phyloP scores from a whole-genome alignment of 352 stramenopile species.

The Peronosclerospora sorghi region DNA sequence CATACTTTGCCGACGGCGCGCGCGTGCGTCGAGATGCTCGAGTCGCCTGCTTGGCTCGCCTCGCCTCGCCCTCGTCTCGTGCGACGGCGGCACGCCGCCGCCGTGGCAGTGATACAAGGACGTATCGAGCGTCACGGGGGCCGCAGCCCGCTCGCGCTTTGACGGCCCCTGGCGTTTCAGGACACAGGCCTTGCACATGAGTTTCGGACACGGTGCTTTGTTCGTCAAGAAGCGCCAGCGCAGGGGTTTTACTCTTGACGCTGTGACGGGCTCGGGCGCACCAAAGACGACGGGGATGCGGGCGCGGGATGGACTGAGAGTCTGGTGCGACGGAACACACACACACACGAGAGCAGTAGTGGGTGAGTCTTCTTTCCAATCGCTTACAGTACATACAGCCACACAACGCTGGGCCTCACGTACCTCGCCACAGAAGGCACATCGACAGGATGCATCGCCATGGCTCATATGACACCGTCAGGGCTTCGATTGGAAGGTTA shows the following conservation, averaged over 20 bases:
- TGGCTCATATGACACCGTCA: background rate
- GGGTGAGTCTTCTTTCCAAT: slow-evolving; percentile 7
- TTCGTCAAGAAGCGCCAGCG: slow-evolving; percentile 18
- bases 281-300: slow-evolving; percentile 9
- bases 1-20: too few species aligned
- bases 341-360: too few species aligned
- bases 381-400: background rate
- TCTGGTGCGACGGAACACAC: too few species aligned
- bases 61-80: too few species aligned
- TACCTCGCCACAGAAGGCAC: slow-evolving; percentile 17
- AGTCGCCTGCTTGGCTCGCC: too few species aligned
- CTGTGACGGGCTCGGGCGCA: slow-evolving; percentile 1
- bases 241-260: slow-evolving; percentile 14
- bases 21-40: too few species aligned
- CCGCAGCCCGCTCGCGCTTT: background rate
- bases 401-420: background rate
- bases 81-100: too few species aligned
- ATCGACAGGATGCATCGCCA: slow-evolving; percentile 2
- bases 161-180: slow-evolving; percentile 12
- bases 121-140: slow-evolving; percentile 4
- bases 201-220: slow-evolving; percentile 11
- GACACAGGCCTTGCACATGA: slow-evolving; percentile 14
- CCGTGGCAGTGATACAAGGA: too few species aligned
- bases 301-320: too few species aligned
- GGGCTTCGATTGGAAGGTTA: background rate